These are phyloP conservation scores for Aspergillus arachidicola DNA, from an alignment of 2,329 filamentous ascomycete species.

Conservation along the genomic window DNA sequence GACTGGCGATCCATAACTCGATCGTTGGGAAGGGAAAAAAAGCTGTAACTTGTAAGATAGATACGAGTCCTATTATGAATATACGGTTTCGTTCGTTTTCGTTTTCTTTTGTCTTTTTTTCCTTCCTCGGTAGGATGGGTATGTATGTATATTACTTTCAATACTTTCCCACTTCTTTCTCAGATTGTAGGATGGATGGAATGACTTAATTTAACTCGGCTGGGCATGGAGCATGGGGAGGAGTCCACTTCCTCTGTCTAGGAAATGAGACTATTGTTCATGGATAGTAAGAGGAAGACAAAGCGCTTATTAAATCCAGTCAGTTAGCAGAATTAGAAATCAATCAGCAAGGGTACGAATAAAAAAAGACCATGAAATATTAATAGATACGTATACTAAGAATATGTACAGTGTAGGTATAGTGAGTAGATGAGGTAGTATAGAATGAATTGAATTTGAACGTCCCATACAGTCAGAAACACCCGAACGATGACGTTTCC, in stretches of 20 bases:
- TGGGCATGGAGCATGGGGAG: neutral
- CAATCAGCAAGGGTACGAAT: neutral
- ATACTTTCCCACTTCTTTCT: neutral
- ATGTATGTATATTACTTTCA: neutral
- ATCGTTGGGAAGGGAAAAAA: conserved; percentile 6
- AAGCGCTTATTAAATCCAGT: neutral
- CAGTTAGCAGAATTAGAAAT: neutral
- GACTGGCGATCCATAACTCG: conserved; percentile 23
- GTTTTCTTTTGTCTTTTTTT: neutral
- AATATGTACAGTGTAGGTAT: neutral
- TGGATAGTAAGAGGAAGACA: neutral
- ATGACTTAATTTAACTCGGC: neutral
- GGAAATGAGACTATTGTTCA: neutral
- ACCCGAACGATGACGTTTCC: neutral
- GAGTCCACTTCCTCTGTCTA: neutral
- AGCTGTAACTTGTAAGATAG: neutral
- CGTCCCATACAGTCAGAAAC: conserved; percentile 5
- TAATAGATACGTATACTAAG: neutral
- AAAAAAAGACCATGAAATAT: neutral
- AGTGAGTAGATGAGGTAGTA: neutral
- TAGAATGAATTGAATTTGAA: neutral
- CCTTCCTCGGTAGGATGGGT: neutral
- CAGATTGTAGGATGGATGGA: neutral
- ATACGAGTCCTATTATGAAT: neutral
- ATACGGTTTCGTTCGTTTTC: neutral